Evolutionary conservation across 106 monocot genomes (phyloP).

Genomic region (Dendrobium nobile): DNA sequence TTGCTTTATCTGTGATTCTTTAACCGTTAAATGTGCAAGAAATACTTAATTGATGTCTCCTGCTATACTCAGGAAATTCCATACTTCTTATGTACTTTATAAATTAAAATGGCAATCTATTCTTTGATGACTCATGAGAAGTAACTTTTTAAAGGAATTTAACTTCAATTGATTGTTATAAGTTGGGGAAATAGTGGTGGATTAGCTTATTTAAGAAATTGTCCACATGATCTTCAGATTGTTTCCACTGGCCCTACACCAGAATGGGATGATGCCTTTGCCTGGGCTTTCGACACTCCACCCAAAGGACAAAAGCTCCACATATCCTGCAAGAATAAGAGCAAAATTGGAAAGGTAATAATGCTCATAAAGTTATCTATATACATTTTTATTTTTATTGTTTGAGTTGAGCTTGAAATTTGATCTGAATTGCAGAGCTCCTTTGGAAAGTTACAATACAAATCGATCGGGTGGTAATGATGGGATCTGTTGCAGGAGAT

Average conservation of each 20-base stretch:
- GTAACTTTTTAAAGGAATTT: too few species aligned
- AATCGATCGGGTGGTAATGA: slow-evolving; percentile 94
- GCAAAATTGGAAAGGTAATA: slow-evolving; percentile 94
- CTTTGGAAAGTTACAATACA: slow-evolving; percentile 96
- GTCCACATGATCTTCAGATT: slow-evolving; percentile 36
- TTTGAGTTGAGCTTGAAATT: background rate
- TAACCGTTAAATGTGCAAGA: too few species aligned
- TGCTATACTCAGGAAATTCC: too few species aligned
- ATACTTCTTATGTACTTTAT: too few species aligned
- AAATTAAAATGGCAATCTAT: too few species aligned
- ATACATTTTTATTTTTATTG: background rate
- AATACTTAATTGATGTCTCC: too few species aligned
- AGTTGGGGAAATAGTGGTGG: too few species aligned
- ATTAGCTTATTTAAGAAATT: background rate
- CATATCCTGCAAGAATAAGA: slow-evolving; percentile 99
- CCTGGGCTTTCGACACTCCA: slow-evolving; percentile 94
- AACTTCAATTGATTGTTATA: too few species aligned
- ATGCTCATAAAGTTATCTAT: background rate
- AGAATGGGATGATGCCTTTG: slow-evolving; percentile 99
- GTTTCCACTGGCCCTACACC: slow-evolving; percentile 87
- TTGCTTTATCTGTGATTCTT: too few species aligned
- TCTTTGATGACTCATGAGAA: too few species aligned
- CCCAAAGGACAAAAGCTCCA: slow-evolving; percentile 99
- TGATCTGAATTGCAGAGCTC: slow-evolving; percentile 50
- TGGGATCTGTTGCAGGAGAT: slow-evolving; percentile 90